phyloP scores from a whole-genome alignment of 2,329 filamentous ascomycete species.

The Fusarium cicatricum region DNA sequence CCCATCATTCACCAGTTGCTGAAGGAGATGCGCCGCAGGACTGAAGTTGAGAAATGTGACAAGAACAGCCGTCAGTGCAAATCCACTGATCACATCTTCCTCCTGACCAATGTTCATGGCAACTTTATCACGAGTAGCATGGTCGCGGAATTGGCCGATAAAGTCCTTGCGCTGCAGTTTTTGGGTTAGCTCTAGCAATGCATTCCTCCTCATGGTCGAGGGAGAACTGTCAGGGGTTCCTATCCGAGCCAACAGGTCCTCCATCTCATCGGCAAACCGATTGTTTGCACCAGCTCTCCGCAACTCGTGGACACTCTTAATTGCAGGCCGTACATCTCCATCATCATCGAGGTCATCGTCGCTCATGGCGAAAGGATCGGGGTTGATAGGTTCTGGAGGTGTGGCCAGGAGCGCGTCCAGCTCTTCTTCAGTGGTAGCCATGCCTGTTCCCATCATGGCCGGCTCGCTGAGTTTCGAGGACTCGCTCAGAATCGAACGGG shows the following conservation, averaged over 20 bases:
- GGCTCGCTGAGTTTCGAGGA: slow-evolving; percentile 39
- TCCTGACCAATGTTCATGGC: slow-evolving; percentile 68
- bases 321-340: slow-evolving; percentile 57
- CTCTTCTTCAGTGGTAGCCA: slow-evolving; percentile 35
- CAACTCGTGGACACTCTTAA: slow-evolving; percentile 71
- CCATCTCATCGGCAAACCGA: slow-evolving; percentile 71
- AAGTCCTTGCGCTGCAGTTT: slow-evolving; percentile 71
- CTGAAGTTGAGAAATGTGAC: slow-evolving; percentile 68
- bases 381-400: slow-evolving; percentile 33
- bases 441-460: slow-evolving; percentile 25
- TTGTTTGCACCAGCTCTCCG: slow-evolving; percentile 72
- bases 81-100: slow-evolving; percentile 68
- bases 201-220: slow-evolving; percentile 63
- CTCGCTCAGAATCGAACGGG: slow-evolving; percentile 43
- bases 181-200: slow-evolving; percentile 66
- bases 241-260: slow-evolving; percentile 69
- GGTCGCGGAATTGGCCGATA: slow-evolving; percentile 75
- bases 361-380: slow-evolving; percentile 39
- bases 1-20: slow-evolving; percentile 63
- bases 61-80: slow-evolving; percentile 70
- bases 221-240: slow-evolving; percentile 57
- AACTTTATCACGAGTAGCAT: slow-evolving; percentile 74
- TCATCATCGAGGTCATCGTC: slow-evolving; percentile 50
- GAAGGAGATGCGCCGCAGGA: slow-evolving; percentile 66
- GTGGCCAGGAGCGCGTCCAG: slow-evolving; percentile 37